phyloP scores from a whole-genome alignment of 768 basidiomycete genomes.

The Tricholoma sp. region DNA sequence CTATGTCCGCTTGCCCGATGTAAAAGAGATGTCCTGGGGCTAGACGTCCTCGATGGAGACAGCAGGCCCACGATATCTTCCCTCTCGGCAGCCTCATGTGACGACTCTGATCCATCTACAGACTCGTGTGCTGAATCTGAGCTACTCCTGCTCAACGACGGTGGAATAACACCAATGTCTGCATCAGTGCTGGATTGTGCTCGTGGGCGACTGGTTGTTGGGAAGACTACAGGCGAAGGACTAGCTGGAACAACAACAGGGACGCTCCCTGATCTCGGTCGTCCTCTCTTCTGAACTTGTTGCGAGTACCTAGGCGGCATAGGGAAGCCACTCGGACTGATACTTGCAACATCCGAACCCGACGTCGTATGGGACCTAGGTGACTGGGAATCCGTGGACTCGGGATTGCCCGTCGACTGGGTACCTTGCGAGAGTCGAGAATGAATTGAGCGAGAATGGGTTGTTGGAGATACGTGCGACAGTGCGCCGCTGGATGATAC shows the following conservation, averaged over 20 bases:
- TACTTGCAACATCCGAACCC: slow-evolving; percentile 32
- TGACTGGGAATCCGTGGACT: slow-evolving; percentile 56
- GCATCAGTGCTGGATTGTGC: slow-evolving; percentile 16
- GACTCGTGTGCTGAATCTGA: slow-evolving; percentile 23
- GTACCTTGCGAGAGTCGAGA: slow-evolving; percentile 39
- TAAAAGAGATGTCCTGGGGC: slow-evolving; percentile 45
- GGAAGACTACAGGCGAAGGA: slow-evolving; percentile 19
- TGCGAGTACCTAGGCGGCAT: slow-evolving; percentile 40
- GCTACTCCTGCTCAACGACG: background rate
- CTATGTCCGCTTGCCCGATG: slow-evolving; percentile 31
- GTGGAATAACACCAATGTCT: background rate
- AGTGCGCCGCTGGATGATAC: slow-evolving; percentile 31
- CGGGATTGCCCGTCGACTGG: slow-evolving; percentile 59
- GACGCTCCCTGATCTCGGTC: slow-evolving; percentile 27
- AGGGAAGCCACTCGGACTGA: slow-evolving; percentile 30
- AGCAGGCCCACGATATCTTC: slow-evolving; percentile 60
- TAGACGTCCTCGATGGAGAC: slow-evolving; percentile 30
- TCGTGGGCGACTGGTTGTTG: slow-evolving; percentile 18
- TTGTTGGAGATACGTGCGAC: slow-evolving; percentile 34
- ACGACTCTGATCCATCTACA: slow-evolving; percentile 41
- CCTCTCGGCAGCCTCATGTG: slow-evolving; percentile 56
- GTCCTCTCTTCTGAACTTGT: slow-evolving; percentile 21
- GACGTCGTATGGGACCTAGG: slow-evolving; percentile 34
- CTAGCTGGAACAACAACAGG: slow-evolving; percentile 22
- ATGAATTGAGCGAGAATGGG: slow-evolving; percentile 25